phyloP scores from a whole-genome alignment of 78 protist species.

The Guillardia theta region DNA sequence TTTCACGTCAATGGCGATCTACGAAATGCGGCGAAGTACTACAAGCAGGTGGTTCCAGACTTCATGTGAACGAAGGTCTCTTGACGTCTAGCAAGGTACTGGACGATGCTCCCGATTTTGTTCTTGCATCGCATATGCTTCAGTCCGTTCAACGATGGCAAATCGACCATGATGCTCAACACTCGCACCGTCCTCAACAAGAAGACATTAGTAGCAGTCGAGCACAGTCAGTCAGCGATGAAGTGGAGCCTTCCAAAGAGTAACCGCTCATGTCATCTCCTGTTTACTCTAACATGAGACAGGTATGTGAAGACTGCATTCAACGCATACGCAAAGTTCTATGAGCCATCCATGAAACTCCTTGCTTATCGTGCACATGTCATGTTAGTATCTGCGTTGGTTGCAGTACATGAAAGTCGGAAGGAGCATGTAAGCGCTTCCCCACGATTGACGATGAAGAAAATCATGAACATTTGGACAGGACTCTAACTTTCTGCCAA shows the following conservation, averaged over 20 bases:
- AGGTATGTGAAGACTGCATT: not conserved
- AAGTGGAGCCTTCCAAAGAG: too few relatives aligned
- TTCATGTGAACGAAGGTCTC: not conserved
- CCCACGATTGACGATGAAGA: not conserved
- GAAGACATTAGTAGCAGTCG: too few relatives aligned
- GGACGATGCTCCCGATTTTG: not conserved
- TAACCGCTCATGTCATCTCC: too few relatives aligned
- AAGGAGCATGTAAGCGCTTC: too few relatives aligned
- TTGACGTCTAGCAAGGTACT: not conserved
- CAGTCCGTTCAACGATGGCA: not conserved
- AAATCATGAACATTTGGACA: not conserved
- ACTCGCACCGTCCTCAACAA: not conserved
- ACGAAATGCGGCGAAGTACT: not conserved
- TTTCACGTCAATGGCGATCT: not conserved
- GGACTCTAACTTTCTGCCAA: not conserved
- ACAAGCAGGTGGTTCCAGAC: not conserved
- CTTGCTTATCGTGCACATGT: not conserved
- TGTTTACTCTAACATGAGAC: too few relatives aligned
- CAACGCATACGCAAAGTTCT: not conserved
- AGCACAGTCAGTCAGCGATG: too few relatives aligned
- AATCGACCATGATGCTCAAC: not conserved
- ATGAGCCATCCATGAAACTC: not conserved
- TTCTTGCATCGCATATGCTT: not conserved
- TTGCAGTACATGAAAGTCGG: too few relatives aligned
- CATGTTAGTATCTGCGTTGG: not conserved